phyloP scores from a whole-genome alignment of 202 grass and related monocot genomes.

The Sporobolus alterniflorus region DNA sequence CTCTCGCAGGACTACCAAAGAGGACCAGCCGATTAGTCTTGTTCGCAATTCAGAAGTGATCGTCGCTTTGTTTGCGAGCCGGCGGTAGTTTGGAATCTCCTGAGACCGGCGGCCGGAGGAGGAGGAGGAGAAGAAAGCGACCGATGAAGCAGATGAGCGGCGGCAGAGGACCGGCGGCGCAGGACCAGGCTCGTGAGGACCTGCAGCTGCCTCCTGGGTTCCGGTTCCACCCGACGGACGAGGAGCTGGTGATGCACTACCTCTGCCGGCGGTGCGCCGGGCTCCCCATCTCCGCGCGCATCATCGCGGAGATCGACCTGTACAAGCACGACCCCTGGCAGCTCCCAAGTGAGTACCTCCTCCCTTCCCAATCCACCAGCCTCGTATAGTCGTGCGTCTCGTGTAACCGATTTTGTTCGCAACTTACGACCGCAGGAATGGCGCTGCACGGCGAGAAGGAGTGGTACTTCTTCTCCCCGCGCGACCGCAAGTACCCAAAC shows the following conservation, averaged over 20 bases:
- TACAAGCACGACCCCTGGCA: constrained; percentile 92
- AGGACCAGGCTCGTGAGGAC: background rate
- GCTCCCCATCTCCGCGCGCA: constrained; percentile 62
- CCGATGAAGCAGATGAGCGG: constrained; percentile 22
- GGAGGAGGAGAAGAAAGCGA: background rate
- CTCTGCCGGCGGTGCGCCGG: constrained; percentile 77
- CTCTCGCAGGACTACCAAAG: background rate
- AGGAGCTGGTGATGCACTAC: constrained; percentile 85
- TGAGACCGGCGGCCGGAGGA: background rate
- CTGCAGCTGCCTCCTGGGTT: constrained; percentile 90
- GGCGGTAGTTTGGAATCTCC: no score
- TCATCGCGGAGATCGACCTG: constrained; percentile 84
- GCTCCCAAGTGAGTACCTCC: constrained; percentile 56
- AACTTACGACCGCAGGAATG: constrained; percentile 42
- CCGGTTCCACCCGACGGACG: constrained; percentile 90
- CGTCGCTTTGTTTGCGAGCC: no score
- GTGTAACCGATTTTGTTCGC: background rate
- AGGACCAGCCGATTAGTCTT: background rate
- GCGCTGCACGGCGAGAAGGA: constrained; percentile 87
- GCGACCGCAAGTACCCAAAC: constrained; percentile 89
- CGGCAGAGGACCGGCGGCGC: background rate
- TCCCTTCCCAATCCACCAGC: no score
- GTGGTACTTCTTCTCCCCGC: constrained; percentile 94
- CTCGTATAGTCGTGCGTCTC: no score
- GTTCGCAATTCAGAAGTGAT: background rate